These are phyloP conservation scores for Fusarium fracticaudum DNA, from an alignment of 2,329 filamentous ascomycete species.

Conservation along the genomic window DNA sequence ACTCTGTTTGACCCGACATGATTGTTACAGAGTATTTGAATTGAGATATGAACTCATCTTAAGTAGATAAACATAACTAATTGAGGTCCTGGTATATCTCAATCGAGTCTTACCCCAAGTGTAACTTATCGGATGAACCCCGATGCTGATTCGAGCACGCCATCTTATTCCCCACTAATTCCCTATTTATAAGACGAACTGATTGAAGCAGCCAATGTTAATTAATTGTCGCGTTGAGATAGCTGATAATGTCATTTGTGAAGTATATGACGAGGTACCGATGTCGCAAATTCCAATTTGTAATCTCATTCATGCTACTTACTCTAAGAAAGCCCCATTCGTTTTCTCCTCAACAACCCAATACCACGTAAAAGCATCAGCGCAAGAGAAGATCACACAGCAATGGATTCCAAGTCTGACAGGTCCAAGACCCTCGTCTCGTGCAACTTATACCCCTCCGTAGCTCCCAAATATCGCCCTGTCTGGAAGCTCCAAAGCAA, in stretches of 20 bases:
- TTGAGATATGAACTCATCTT: neutral
- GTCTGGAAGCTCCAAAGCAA: neutral
- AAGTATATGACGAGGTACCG: neutral
- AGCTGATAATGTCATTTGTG: neutral
- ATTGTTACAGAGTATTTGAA: rapidly evolving
- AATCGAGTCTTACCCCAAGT: neutral
- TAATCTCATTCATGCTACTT: neutral
- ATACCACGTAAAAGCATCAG: neutral
- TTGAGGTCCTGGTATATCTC: slow-evolving; percentile 11
- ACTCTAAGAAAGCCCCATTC: neutral
- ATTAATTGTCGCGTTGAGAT: neutral
- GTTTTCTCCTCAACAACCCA: neutral
- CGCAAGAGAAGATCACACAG: neutral
- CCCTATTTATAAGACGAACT: neutral
- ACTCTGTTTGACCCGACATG: neutral
- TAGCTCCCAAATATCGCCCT: neutral
- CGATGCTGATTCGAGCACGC: slow-evolving; percentile 7
- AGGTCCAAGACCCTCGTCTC: neutral
- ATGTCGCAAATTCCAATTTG: neutral
- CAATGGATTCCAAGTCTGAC: neutral
- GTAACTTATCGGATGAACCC: neutral
- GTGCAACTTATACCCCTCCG: neutral
- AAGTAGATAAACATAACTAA: neutral
- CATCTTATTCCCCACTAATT: slow-evolving; percentile 16
- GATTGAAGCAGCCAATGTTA: neutral